Conservation (phyloP, 1,284 basidiomycete genomes). For the Inonotus hispidus region DNA sequence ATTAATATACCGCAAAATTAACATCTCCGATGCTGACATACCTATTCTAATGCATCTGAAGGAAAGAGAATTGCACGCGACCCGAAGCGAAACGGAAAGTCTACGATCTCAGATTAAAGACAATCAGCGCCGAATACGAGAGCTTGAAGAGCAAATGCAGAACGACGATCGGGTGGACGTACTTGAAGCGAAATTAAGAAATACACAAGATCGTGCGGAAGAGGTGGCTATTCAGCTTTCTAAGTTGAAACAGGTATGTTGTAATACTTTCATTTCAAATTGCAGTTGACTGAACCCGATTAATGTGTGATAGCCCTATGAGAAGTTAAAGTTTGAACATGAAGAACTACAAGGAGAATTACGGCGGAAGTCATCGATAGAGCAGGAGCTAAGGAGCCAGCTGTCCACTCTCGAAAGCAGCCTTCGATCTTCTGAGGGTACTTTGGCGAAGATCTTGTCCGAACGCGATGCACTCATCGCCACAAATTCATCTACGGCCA, state of each 20-base stretch:
- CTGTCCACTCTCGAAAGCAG: conserved; percentile 41
- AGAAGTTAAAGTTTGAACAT: conserved; percentile 51
- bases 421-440: conserved; percentile 35
- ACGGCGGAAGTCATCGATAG: conserved; percentile 34
- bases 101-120: conserved; percentile 48
- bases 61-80: conserved; percentile 69
- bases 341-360: conserved; percentile 48
- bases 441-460: conserved; percentile 38
- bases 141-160: conserved; percentile 75
- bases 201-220: conserved; percentile 73
- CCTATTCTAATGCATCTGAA: conserved; percentile 22
- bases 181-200: conserved; percentile 63
- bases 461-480: conserved; percentile 44
- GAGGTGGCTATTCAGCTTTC: conserved; percentile 76
- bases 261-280: not conserved
- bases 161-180: conserved; percentile 73
- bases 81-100: conserved; percentile 48
- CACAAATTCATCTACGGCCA: conserved; percentile 44
- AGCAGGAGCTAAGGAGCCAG: conserved; percentile 41
- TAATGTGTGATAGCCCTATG: conserved; percentile 41
- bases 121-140: conserved; percentile 52
- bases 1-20: not conserved
- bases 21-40: not conserved
- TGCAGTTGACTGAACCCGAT: conserved; percentile 11
- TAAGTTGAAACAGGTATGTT: conserved; percentile 64